Conservation (phyloP, 345 rosid genomes). For the Lepidium aucheri region DNA sequence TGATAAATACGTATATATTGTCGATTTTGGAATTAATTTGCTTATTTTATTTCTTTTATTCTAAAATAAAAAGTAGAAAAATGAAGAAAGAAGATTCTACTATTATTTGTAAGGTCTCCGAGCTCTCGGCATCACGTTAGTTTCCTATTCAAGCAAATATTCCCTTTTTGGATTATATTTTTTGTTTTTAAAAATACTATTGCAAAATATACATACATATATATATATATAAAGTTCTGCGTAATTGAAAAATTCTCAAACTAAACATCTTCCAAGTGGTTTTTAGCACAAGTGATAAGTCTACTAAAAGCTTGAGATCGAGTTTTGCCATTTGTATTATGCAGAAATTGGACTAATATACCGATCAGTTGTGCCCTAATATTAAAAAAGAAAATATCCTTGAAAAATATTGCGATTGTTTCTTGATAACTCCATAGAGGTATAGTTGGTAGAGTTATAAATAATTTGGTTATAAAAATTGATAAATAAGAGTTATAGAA, state of each 20-base stretch:
- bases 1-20: neutral
- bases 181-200: neutral
- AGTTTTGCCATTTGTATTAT: too few relatives aligned
- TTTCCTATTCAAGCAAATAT: constrained; percentile 24
- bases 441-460: neutral
- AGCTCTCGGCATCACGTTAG: constrained; percentile 27
- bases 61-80: constrained; percentile 3
- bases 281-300: too few relatives aligned
- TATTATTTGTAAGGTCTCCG: constrained; percentile 26
- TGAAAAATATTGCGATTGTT: neutral
- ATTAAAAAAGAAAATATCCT: too few relatives aligned
- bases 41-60: neutral
- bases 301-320: too few relatives aligned
- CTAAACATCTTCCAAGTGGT: too few relatives aligned
- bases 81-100: constrained; percentile 15
- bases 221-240: neutral
- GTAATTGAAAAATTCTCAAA: neutral
- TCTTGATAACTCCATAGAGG: neutral
- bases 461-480: neutral
- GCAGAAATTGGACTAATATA: too few relatives aligned
- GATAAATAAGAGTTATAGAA: constrained; percentile 5
- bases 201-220: neutral
- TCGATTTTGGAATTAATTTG: neutral
- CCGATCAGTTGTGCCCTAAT: too few relatives aligned
- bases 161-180: neutral